A percentile compares a stretch with the other conserved stretches of the same genome.
Conservation (phyloP, 2,329 filamentous ascomycete species). For the Claviceps quebecensis region DNA sequence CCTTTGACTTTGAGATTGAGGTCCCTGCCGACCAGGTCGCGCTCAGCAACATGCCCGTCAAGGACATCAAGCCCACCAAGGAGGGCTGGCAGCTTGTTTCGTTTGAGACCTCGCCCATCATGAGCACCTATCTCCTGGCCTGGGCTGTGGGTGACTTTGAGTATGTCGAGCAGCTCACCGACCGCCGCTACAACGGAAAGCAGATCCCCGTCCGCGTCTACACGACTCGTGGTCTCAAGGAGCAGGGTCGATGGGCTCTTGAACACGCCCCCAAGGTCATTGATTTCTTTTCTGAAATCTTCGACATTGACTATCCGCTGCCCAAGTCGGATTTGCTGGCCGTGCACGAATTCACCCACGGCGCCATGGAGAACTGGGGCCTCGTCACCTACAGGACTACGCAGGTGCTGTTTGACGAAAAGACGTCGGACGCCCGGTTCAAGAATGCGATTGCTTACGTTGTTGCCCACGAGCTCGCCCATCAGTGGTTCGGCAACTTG, state of each 20-base stretch:
- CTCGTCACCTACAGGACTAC: conserved; percentile 93
- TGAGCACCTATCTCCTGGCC: conserved; percentile 83
- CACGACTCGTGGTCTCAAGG: conserved; percentile 84
- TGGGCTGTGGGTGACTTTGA: conserved; percentile 97
- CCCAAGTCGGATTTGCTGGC: conserved; percentile 85
- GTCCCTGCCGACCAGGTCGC: conserved; percentile 78
- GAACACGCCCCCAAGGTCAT: conserved; percentile 87
- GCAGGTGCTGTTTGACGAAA: conserved; percentile 89
- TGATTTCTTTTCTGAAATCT: conserved; percentile 93
- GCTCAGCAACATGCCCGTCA: conserved; percentile 90
- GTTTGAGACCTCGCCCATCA: conserved; percentile 74
- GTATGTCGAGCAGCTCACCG: conserved; percentile 83
- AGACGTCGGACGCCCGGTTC: conserved; percentile 77
- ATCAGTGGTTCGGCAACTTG: conserved; percentile 92
- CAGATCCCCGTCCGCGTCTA: conserved; percentile 88
- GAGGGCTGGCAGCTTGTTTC: conserved; percentile 59
- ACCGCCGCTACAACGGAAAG: conserved; percentile 82
- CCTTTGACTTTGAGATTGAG: conserved; percentile 88
- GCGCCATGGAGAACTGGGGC: conserved; percentile 94
- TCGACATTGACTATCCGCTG: conserved; percentile 82
- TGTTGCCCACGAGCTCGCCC: conserved; percentile 92
- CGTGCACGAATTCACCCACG: conserved; percentile 79
- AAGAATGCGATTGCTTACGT: conserved; percentile 93
- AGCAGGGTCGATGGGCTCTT: conserved; percentile 79
- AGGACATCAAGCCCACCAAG: conserved; percentile 43